Percentiles rank a stretch among this genome's conserved stretches.
phyloP scores from a whole-genome alignment of 176 grass and related monocot species.

The Chrysopogon serrulatus region DNA sequence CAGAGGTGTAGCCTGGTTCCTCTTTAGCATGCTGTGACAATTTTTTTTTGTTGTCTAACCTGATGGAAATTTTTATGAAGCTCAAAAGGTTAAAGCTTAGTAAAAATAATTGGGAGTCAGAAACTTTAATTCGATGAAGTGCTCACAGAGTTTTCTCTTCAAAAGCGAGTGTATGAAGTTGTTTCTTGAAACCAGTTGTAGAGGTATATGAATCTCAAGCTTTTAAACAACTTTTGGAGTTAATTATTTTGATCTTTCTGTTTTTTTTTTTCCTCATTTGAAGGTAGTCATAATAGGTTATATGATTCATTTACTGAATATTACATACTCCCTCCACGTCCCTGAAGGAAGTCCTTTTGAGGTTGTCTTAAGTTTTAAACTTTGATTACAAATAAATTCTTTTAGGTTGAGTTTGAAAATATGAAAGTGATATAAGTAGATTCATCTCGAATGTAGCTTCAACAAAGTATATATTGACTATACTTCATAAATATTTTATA shows the following conservation, averaged over 20 bases:
- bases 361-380: too few relatives aligned
- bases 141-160: slow-evolving; percentile 95
- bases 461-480: too few relatives aligned
- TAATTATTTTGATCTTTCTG: neutral
- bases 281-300: neutral
- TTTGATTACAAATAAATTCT: too few relatives aligned
- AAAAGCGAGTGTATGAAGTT: slow-evolving; percentile 99
- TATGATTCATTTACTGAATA: neutral
- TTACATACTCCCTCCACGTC: too few relatives aligned
- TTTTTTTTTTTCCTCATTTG: neutral
- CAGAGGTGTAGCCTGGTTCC: slow-evolving; percentile 52
- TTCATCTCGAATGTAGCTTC: too few relatives aligned
- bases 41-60: slow-evolving; percentile 26
- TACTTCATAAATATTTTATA: too few relatives aligned
- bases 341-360: too few relatives aligned
- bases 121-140: slow-evolving; percentile 97
- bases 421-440: too few relatives aligned
- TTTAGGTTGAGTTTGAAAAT: too few relatives aligned
- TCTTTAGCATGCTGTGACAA: slow-evolving; percentile 2
- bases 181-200: slow-evolving; percentile 98
- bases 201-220: slow-evolving; percentile 63
- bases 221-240: neutral
- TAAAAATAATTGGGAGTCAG: slow-evolving; percentile 98
- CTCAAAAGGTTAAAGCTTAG: slow-evolving; percentile 98
- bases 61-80: slow-evolving; percentile 39